Conservation (phyloP, 805 yeast genomes). For the Tetrapisispora fleetii region DNA sequence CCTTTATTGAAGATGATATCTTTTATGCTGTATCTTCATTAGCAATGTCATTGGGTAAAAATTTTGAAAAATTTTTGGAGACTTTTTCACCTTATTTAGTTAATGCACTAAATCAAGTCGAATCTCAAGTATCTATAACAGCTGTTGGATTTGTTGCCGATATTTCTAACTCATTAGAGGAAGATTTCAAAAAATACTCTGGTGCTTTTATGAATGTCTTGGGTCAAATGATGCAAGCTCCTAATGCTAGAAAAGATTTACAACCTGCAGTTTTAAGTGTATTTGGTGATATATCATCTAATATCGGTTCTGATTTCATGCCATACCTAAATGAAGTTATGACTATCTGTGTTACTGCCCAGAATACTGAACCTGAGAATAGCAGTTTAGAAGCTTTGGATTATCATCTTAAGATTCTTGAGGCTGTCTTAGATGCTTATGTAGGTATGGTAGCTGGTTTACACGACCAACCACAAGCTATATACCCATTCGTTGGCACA, state of each 20-base stretch:
- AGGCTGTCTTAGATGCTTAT: constrained; percentile 89
- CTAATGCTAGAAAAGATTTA: constrained; percentile 64
- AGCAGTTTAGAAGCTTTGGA: constrained; percentile 66
- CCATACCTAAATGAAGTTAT: constrained; percentile 74
- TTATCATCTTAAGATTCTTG: constrained; percentile 60
- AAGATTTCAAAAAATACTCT: constrained; percentile 60
- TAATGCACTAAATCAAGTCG: constrained; percentile 71
- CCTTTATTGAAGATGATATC: constrained; percentile 82
- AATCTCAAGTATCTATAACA: constrained; percentile 72
- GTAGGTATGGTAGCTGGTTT: constrained; percentile 94
- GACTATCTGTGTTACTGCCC: constrained; percentile 63
- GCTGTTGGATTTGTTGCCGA: constrained; percentile 96
- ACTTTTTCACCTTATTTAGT: constrained; percentile 76
- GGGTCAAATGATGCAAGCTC: constrained; percentile 60
- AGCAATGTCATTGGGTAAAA: constrained; percentile 66
- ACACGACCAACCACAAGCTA: constrained; percentile 52
- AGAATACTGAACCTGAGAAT: constrained; percentile 53
- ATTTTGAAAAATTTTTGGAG: constrained; percentile 67
- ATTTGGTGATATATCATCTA: constrained; percentile 91
- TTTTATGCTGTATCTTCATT: constrained; percentile 86
- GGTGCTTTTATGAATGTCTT: constrained; percentile 75
- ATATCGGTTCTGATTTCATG: constrained; percentile 67
- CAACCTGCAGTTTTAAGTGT: constrained; percentile 84
- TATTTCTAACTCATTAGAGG: constrained; percentile 80
- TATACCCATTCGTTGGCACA: constrained; percentile 55